phyloP scores from a whole-genome alignment of 495 filamentous ascomycete species.

The Poronia punctata region DNA sequence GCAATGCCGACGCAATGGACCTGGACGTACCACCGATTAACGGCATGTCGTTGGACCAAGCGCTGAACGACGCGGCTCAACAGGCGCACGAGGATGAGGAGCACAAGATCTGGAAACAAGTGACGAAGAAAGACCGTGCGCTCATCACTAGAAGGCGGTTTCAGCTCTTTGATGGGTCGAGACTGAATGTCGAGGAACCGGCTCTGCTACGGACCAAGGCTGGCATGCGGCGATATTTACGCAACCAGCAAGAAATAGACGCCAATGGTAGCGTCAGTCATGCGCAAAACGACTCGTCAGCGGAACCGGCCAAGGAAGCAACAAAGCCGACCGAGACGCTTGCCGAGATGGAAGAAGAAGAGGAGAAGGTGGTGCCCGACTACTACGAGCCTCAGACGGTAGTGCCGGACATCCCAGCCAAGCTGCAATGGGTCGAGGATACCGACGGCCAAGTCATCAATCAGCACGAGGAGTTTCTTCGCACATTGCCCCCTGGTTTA shows the following conservation, averaged over 20 bases:
- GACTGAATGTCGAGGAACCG: conserved; percentile 78
- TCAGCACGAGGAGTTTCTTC: conserved; percentile 72
- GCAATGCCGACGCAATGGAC: conserved; percentile 76
- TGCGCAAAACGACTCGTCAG: conserved; percentile 39
- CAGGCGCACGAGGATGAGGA: conserved; percentile 68
- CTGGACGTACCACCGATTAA: conserved; percentile 64
- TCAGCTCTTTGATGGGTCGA: conserved; percentile 76
- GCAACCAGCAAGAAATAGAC: conserved; percentile 58
- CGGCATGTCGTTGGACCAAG: conserved; percentile 49
- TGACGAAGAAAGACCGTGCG: conserved; percentile 95
- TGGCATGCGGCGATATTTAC: conserved; percentile 65
- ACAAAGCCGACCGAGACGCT: conserved; percentile 57
- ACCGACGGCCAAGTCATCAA: conserved; percentile 78
- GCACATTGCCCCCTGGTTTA: conserved; percentile 61
- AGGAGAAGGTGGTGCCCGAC: conserved; percentile 73
- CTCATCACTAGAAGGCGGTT: conserved; percentile 70
- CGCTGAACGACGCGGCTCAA: conserved; percentile 45
- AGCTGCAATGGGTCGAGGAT: conserved; percentile 81
- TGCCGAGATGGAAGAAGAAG: conserved; percentile 84
- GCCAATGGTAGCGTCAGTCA: conserved; percentile 31
- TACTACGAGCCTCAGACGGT: conserved; percentile 86
- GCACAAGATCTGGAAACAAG: conserved; percentile 97
- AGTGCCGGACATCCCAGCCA: conserved; percentile 74
- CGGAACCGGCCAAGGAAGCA: conserved; percentile 31
- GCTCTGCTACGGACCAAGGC: conserved; percentile 70